Conservation (phyloP, 208 protist species). For the Herpetomonas samuelpessoai region DNA sequence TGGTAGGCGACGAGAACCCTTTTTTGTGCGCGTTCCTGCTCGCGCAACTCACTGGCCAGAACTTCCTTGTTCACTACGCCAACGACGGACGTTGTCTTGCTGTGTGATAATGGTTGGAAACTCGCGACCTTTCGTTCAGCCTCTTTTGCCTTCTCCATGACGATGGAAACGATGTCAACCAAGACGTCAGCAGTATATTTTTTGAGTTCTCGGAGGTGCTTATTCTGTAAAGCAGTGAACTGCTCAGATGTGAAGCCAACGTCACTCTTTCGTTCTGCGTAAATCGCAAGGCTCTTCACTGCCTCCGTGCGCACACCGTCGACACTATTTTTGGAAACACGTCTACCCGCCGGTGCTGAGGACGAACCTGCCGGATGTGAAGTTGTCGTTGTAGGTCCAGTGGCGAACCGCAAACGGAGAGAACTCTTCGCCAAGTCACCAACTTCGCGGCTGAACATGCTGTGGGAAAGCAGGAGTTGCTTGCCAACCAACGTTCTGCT, state of each 20-base stretch:
- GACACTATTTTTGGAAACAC: too few relatives aligned
- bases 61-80: constrained; percentile 89
- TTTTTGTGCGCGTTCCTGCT: constrained; percentile 69
- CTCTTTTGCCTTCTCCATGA: constrained; percentile 38
- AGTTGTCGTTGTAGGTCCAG: too few relatives aligned
- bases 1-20: constrained; percentile 76
- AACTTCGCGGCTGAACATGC: constrained; percentile 25
- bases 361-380: background rate
- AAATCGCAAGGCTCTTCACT: constrained; percentile 12
- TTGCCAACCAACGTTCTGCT: constrained; percentile 36
- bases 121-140: constrained; percentile 53
- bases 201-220: constrained; percentile 41
- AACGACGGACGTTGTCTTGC: constrained; percentile 29
- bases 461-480: constrained; percentile 39
- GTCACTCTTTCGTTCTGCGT: constrained; percentile 12
- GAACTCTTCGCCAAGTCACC: constrained; percentile 18
- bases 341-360: too few relatives aligned
- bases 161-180: constrained; percentile 27
- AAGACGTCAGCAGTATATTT: constrained; percentile 55
- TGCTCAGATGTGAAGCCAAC: constrained; percentile 22
- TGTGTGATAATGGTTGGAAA: constrained; percentile 34
- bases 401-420: constrained; percentile 19
- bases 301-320: background rate
- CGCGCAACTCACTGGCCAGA: constrained; percentile 50
- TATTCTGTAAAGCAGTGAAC: constrained; percentile 22